Evolutionary conservation across 306 rosid genomes (phyloP), one percentile per base, ranked within the genome.

Genomic region (Vachellia collinsii): DNA sequence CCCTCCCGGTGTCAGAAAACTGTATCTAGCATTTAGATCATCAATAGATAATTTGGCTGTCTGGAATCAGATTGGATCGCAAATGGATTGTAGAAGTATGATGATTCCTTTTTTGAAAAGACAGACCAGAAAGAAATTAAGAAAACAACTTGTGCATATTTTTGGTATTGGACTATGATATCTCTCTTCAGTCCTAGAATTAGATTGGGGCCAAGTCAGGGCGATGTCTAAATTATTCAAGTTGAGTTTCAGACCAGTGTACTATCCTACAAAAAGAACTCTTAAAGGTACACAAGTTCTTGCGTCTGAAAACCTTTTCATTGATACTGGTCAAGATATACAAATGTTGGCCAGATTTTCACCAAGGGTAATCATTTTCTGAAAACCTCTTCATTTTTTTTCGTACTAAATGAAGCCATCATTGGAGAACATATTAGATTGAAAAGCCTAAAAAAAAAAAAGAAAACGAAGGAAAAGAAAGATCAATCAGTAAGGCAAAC

Each of bases 401-500:
- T 29, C 34, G 1, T 29, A 29, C 34, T 29, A 29, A 29, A 29
- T 29, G 34, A 2, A 0, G 34, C 5, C 53, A 47, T 47, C 17
- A 13, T 13, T 13, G 3, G 12, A 13, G 53, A 47, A 12, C 53
- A 11, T 3, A 47, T 47, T 3, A 47, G 53, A 47, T 3, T 70
- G 20, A 64, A 34, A 36, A 20, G 10, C n/a, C 63, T 10, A n/a
- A 68, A n/a, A 90, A 23, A 22, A 5, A 11, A 12, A 64, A 13
- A 12, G n/a, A 16, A 51, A 16, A 51, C 0, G 41, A 7, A 62
- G 41, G 7, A 88, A 64, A 14, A 56, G 71, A 72, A 8, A 46
- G 7, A 5, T 37, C 38, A n/a, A 68, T 83, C 79, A 87, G 81
- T 90, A 89, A 65, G 92, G 91, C 86, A 88, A 87, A 71, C 93